Percentiles rank a stretch among this genome's conserved stretches.
Conservation (phyloP, 1,284 basidiomycete species). For the Irpex rosettiformis region DNA sequence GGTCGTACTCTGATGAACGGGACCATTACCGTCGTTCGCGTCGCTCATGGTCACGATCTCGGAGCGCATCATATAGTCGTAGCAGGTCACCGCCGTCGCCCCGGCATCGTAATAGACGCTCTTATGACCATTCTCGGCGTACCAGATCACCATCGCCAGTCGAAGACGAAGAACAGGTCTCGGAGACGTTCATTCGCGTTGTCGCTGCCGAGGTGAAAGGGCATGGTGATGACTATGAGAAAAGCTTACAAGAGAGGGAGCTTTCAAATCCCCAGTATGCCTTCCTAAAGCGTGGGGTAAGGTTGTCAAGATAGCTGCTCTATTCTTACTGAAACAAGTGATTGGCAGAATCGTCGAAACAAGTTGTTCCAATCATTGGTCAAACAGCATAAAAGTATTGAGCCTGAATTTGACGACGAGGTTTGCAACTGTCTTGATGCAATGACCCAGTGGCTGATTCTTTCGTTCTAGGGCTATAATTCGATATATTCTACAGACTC, state of each 20-base stretch:
- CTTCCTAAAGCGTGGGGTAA: constrained; percentile 73
- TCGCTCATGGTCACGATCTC: constrained; percentile 18
- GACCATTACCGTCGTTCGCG: constrained; percentile 33
- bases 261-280: constrained; percentile 77
- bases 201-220: constrained; percentile 84
- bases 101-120: constrained; percentile 11
- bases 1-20: constrained; percentile 31
- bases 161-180: constrained; percentile 62
- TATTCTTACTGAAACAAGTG: constrained; percentile 1
- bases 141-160: not conserved
- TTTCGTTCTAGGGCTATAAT: constrained; percentile 70
- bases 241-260: constrained; percentile 73
- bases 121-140: not conserved
- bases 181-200: constrained; percentile 79
- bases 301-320: constrained; percentile 23
- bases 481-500: constrained; percentile 94
- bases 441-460: constrained; percentile 2
- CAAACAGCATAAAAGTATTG: constrained; percentile 56
- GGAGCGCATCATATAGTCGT: constrained; percentile 4
- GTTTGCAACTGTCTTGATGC: constrained; percentile 36
- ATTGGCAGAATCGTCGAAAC: constrained; percentile 69
- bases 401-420: constrained; percentile 82
- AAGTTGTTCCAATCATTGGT: constrained; percentile 79
- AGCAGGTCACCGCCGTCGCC: constrained; percentile 43
- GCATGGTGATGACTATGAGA: constrained; percentile 78